Conservation (phyloP, 352 stramenopile genomes). For the Pythium vanterpoolii region DNA sequence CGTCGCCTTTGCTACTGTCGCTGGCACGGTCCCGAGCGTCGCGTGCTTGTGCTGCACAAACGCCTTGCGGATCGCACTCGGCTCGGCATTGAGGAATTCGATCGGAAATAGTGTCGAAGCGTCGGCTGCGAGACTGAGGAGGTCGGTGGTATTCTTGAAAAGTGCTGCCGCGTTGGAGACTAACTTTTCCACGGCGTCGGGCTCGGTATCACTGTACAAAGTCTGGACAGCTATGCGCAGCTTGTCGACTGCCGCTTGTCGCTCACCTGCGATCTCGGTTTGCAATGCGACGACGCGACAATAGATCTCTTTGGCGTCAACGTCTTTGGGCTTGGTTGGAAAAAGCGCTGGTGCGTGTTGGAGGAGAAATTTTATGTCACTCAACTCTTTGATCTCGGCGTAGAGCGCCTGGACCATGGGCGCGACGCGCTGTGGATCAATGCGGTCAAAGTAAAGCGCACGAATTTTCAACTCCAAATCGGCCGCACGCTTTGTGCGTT, state of each 20-base stretch:
- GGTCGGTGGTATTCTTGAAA: conserved; percentile 87
- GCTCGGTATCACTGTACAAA: conserved; percentile 82
- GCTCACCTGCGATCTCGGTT: conserved; percentile 58
- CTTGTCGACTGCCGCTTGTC: conserved; percentile 61
- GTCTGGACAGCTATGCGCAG: conserved; percentile 50
- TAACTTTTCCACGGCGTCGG: conserved; percentile 53
- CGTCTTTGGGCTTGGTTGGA: conserved; percentile 50
- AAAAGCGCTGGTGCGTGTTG: conserved; percentile 69
- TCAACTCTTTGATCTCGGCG: conserved; percentile 55
- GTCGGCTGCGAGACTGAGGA: conserved; percentile 82
- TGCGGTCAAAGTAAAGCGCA: conserved; percentile 88
- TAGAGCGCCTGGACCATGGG: conserved; percentile 83
- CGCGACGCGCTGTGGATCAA: conserved; percentile 79
- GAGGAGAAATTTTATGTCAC: conserved; percentile 83
- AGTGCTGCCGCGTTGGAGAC: conserved; percentile 50
- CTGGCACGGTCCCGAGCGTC: conserved; percentile 25
- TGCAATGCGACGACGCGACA: conserved; percentile 57
- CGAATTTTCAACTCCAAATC: conserved; percentile 89
- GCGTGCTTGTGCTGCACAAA: conserved; percentile 62
- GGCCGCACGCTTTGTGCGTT: conserved; percentile 75
- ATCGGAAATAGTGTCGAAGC: conserved; percentile 64
- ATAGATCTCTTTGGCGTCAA: conserved; percentile 63
- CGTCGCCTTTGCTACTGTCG: background rate
- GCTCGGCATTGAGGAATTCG: conserved; percentile 77
- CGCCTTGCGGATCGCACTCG: conserved; percentile 45